These are phyloP conservation scores for Colletotrichum musicola DNA, from an alignment of 2,329 filamentous ascomycete genomes.

Conservation along the genomic window DNA sequence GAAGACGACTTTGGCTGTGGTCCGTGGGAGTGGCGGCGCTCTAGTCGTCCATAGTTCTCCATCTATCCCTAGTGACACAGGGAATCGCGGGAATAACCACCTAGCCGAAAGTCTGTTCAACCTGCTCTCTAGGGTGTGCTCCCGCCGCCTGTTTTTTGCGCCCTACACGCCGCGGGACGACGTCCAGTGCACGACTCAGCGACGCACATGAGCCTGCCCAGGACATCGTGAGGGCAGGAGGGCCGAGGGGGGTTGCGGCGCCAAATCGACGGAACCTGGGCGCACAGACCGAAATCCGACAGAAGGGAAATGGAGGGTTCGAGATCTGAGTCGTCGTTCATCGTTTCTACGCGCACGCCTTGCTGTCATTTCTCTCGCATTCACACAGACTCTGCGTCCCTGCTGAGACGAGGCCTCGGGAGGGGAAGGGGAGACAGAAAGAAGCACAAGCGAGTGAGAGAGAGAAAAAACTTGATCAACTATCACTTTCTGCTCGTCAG, in stretches of 20 bases:
- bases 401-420: slow-evolving; percentile 2
- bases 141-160: background rate
- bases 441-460: background rate
- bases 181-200: background rate
- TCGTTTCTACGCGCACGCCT: slow-evolving; percentile 25
- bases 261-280: slow-evolving; percentile 16
- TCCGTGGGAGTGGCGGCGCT: background rate
- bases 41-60: background rate
- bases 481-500: slow-evolving; percentile 28
- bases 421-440: background rate
- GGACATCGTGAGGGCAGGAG: background rate
- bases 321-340: slow-evolving; percentile 24
- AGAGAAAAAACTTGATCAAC: slow-evolving; percentile 19
- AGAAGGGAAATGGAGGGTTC: slow-evolving; percentile 34
- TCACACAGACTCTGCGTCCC: background rate
- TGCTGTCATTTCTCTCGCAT: background rate
- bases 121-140: slow-evolving; percentile 12
- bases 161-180: background rate
- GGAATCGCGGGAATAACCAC: slow-evolving; percentile 29
- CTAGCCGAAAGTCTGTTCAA: slow-evolving; percentile 23
- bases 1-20: background rate
- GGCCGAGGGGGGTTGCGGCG: slow-evolving; percentile 1
- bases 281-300: slow-evolving; percentile 32
- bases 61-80: background rate
- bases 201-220: background rate